Evolutionary conservation across 306 rosid species (phyloP).

Genomic region (Citrullus mucosospermus): DNA sequence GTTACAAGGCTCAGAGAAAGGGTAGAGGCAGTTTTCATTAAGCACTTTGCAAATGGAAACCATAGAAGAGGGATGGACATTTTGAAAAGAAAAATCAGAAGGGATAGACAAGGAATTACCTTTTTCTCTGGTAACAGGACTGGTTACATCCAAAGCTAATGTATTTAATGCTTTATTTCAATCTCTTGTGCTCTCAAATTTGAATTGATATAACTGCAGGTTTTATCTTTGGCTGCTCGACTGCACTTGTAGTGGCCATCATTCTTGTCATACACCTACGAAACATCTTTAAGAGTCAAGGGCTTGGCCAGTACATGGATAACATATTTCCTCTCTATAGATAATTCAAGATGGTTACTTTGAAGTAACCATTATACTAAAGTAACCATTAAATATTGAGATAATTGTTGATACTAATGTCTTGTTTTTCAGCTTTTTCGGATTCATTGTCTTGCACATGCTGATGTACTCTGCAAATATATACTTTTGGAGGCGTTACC

Average conservation of each 20-base stretch:
- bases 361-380: neutral
- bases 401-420: neutral
- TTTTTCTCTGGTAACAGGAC: constrained; percentile 28
- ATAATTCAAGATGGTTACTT: constrained; percentile 11
- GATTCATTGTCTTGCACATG: constrained; percentile 46
- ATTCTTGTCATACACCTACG: constrained; percentile 37
- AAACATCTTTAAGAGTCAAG: constrained; percentile 18
- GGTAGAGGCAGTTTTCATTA: constrained; percentile 45
- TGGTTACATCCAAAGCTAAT: neutral
- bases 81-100: constrained; percentile 31
- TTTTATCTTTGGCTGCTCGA: constrained; percentile 31
- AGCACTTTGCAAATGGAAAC: constrained; percentile 41
- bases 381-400: neutral
- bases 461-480: constrained; percentile 30
- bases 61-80: constrained; percentile 30
- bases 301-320: constrained; percentile 26
- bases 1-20: constrained; percentile 46
- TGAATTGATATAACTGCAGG: constrained; percentile 11
- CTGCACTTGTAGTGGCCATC: constrained; percentile 37
- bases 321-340: constrained; percentile 71
- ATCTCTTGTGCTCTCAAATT: neutral
- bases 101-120: constrained; percentile 29
- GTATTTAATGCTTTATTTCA: neutral
- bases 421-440: constrained; percentile 43
- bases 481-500: constrained; percentile 53